Conservation (phyloP, 768 basidiomycete genomes). For the Collybia nuda region DNA sequence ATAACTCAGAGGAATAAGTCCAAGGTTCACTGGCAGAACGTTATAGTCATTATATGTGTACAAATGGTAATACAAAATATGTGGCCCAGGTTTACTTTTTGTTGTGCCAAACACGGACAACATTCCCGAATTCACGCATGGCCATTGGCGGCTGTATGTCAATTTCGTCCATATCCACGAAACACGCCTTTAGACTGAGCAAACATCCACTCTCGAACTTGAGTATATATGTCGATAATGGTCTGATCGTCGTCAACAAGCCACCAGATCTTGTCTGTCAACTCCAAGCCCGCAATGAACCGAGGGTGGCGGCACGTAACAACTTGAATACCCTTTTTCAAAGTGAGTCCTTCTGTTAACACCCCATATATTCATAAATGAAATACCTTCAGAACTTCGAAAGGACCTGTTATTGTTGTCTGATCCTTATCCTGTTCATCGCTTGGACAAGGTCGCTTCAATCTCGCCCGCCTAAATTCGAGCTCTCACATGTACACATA, state of each 20-base stretch:
- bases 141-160: no score
- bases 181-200: no score
- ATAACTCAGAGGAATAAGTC: no score
- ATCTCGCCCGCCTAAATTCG: not conserved
- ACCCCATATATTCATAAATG: not conserved
- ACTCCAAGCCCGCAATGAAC: slow-evolving; percentile 22
- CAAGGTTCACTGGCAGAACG: no score
- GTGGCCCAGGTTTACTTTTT: no score
- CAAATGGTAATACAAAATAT: no score
- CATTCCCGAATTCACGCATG: no score
- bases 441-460: slow-evolving; percentile 59
- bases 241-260: slow-evolving; percentile 58
- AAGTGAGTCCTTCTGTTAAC: slow-evolving; percentile 24
- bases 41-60: no score
- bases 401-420: slow-evolving; percentile 24
- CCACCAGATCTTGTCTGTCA: slow-evolving; percentile 60
- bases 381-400: slow-evolving; percentile 7
- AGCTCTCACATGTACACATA: not conserved
- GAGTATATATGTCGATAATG: slow-evolving; percentile 51
- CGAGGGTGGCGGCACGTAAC: slow-evolving; percentile 11
- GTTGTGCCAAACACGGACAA: no score
- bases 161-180: no score
- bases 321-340: slow-evolving; percentile 34
- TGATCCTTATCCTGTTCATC: slow-evolving; percentile 55
- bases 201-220: slow-evolving; percentile 2